Percentiles rank a stretch among this genome's conserved stretches.
These are phyloP conservation scores for Colletotrichum phormii DNA, from an alignment of 2,329 filamentous ascomycete species.

Conservation along the genomic window DNA sequence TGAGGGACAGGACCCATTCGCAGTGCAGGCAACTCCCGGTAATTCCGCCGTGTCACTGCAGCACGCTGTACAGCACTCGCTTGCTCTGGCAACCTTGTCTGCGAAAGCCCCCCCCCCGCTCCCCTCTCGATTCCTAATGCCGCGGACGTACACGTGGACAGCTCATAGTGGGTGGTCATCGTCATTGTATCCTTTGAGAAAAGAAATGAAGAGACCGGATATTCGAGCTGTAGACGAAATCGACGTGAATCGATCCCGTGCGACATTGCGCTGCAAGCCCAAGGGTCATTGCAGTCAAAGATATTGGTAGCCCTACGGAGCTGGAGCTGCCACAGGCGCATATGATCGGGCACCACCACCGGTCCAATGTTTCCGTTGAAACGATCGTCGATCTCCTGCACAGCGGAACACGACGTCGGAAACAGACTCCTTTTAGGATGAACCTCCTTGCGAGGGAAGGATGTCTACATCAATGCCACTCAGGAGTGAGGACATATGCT, in stretches of 20 bases:
- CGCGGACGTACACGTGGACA: slow-evolving; percentile 21
- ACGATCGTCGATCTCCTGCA: slow-evolving; percentile 14
- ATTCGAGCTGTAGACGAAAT: neutral
- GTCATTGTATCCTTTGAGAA: neutral
- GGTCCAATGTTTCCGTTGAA: neutral
- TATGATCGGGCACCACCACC: neutral
- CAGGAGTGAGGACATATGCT: neutral
- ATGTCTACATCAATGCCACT: neutral
- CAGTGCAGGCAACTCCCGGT: neutral
- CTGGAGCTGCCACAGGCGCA: slow-evolving; percentile 6
- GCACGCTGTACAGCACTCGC: slow-evolving; percentile 17
- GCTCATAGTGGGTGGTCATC: slow-evolving; percentile 12
- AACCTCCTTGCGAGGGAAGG: neutral
- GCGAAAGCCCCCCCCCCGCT: slow-evolving; percentile 5
- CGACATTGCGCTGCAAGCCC: neutral
- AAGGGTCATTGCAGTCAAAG: neutral
- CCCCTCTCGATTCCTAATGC: neutral
- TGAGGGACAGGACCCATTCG: neutral
- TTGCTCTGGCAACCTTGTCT: slow-evolving; percentile 4
- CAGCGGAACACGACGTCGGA: neutral
- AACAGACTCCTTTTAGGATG: neutral
- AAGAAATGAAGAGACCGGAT: neutral
- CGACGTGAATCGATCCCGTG: neutral
- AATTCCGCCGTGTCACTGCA: slow-evolving; percentile 16
- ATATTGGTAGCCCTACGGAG: slow-evolving; percentile 2